Base-by-base conservation (phyloP, 352 stramenopile species). In the Lagenidium giganteum region DNA sequence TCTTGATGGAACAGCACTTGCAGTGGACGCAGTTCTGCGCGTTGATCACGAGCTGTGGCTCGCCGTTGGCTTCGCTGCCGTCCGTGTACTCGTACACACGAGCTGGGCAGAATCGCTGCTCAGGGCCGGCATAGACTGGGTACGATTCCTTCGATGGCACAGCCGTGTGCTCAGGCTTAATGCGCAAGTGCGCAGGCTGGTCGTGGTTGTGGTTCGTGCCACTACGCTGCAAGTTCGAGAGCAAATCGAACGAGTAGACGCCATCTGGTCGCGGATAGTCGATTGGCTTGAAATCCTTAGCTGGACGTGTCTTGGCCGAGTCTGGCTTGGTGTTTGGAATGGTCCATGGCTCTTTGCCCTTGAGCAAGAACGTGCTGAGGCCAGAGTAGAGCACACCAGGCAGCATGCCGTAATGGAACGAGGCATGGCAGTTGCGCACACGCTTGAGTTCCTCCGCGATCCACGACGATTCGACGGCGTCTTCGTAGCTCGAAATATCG, bases 1-100 rank as follows among this genome's bases (percentile, higher is more conserved):
- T 99, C 72, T 99, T 99, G 72, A 99, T 99, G 28, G 91, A 97
- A 69, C 96, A 99, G 71, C 93, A 98, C 69, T 99, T 99, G 80
- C 96, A 99, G 76, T 99, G 96, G 32, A 99, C 88, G 64, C 96
- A 99, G 72, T 99, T 99, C 70, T 99, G 95, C 28, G 95, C 95
- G 66, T 99, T 99, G 63, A 99, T 99, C 36, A 99, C 94, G 21
- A 99, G 73, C 68, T 97, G 87, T 27, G 88, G 77, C 36, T 84
- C 70, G 31, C 84, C 86, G 42, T 93, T 81, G 18, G 74, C 63
- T 42, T 93, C 74, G 40, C 73, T 89, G 27, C 96, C 91, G 40
- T 98, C 92, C 21, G 95, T 96, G 70, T 99, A 99, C 70, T 99
- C 96, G 72, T 99, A 99, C 8, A 99, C 96, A 39, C 87, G 91